Evolutionary conservation across 1,284 basidiomycete species (phyloP).

Genomic region (Tilletiaria anomala): DNA sequence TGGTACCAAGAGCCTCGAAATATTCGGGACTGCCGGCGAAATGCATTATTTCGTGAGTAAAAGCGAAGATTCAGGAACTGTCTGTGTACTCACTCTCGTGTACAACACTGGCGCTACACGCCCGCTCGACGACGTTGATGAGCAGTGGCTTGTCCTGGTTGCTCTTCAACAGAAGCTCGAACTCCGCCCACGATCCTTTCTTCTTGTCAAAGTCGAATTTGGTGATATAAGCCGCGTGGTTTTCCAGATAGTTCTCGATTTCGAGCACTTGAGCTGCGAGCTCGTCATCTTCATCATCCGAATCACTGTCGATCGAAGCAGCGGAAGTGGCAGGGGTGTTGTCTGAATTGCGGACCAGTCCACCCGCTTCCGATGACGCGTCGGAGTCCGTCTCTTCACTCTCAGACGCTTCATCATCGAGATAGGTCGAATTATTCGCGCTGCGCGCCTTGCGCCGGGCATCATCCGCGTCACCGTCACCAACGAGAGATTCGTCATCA

Average conservation of each 20-base stretch:
- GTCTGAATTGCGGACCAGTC: conserved; percentile 3
- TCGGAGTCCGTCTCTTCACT: conserved; percentile 32
- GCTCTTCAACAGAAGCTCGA: conserved; percentile 25
- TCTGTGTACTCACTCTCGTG: conserved; percentile 19
- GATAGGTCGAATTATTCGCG: conserved; percentile 57
- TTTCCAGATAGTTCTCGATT: conserved; percentile 45
- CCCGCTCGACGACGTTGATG: conserved; percentile 37
- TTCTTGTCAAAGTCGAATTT: conserved; percentile 58
- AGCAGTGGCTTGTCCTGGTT: conserved; percentile 36
- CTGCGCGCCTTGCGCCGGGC: conserved; percentile 51
- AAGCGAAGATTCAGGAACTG: background rate
- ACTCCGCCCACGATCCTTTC: conserved; percentile 44
- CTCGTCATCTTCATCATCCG: conserved; percentile 41
- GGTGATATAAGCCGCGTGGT: conserved; percentile 45
- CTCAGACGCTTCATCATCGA: conserved; percentile 43
- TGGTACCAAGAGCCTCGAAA: conserved; percentile 28
- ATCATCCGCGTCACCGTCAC: conserved; percentile 63
- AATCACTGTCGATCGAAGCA: conserved; percentile 7
- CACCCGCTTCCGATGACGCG: conserved; percentile 7
- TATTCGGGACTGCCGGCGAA: conserved; percentile 14
- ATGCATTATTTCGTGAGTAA: background rate
- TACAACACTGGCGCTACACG: conserved; percentile 30
- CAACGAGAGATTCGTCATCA: conserved; percentile 13
- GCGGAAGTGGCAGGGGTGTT: no score
- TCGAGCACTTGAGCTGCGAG: conserved; percentile 36